Conservation (phyloP, 163 green algal species). For the Prototheca stagnorum region DNA sequence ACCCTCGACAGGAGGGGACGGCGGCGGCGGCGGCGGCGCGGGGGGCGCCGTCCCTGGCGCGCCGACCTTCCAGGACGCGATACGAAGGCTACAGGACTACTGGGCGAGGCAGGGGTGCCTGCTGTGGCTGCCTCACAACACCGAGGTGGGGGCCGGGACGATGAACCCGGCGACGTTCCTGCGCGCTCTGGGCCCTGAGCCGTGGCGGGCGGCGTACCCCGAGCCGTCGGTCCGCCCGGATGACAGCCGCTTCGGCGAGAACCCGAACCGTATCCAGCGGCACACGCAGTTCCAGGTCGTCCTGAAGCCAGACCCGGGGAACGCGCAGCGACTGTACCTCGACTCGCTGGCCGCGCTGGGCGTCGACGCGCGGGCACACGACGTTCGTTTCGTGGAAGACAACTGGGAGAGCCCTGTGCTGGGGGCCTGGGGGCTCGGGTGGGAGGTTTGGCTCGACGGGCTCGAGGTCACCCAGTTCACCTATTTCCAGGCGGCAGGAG, state of each 20-base stretch:
- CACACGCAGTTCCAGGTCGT: constrained; percentile 99
- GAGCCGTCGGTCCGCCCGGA: constrained; percentile 91
- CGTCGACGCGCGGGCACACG: constrained; percentile 67
- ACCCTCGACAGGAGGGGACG: too few relatives aligned
- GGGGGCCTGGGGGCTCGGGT: constrained; percentile 88
- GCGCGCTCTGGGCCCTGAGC: constrained; percentile 84
- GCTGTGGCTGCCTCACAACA: constrained; percentile 90
- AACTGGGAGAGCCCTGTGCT: constrained; percentile 96
- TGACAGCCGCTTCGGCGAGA: constrained; percentile 92
- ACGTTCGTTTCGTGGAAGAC: constrained; percentile 95
- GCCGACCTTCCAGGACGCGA: constrained; percentile 84
- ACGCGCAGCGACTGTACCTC: constrained; percentile 88
- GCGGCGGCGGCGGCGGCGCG: too few relatives aligned
- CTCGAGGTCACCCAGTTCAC: constrained; percentile 98
- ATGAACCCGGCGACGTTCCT: constrained; percentile 91
- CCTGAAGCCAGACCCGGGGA: constrained; percentile 89
- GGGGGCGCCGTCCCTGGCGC: too few relatives aligned
- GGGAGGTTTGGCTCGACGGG: constrained; percentile 95
- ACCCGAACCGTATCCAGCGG: constrained; percentile 93
- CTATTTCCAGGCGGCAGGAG: constrained; percentile 84
- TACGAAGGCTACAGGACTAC: constrained; percentile 76
- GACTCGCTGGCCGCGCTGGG: constrained; percentile 71
- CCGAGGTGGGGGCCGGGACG: constrained; percentile 83
- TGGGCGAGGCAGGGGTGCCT: constrained; percentile 74
- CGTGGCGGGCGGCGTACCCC: constrained; percentile 84